These are phyloP conservation scores for Nymphaea thermarum DNA, from an alignment of 164 flowering plant species.

Conservation along the genomic window DNA sequence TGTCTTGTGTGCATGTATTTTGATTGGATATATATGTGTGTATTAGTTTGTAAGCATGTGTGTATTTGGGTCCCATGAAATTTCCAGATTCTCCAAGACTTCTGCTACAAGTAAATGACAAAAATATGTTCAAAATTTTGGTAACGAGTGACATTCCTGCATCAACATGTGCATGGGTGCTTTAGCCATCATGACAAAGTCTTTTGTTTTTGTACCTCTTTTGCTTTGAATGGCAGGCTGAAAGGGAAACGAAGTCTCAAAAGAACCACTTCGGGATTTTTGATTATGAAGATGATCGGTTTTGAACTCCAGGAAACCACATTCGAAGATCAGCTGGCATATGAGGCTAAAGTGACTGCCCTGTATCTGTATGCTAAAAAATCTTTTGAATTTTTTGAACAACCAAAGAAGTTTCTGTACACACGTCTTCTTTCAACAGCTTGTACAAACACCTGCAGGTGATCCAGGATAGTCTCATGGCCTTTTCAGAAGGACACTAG, in stretches of 20 bases:
- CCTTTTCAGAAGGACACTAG: neutral
- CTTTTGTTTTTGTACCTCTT: neutral
- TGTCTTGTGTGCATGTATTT: too few relatives aligned
- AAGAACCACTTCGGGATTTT: constrained; percentile 13
- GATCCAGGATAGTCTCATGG: neutral
- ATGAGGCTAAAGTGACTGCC: too few relatives aligned
- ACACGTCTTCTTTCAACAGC: too few relatives aligned
- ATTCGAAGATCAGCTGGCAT: too few relatives aligned
- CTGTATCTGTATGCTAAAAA: too few relatives aligned
- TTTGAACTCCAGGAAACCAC: constrained; percentile 6
- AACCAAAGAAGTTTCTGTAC: too few relatives aligned
- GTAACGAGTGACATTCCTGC: neutral
- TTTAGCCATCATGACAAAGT: neutral
- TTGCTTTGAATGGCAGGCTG: constrained; percentile 24
- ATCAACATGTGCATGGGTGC: neutral
- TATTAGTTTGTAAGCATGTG: neutral
- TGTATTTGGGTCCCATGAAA: neutral
- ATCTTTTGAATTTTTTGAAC: too few relatives aligned
- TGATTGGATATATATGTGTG: neutral
- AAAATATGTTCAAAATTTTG: neutral
- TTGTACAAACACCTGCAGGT: neutral
- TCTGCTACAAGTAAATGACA: too few relatives aligned
- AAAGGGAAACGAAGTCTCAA: constrained; percentile 16
- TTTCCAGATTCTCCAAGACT: too few relatives aligned
- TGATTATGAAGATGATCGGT: constrained; percentile 20